Conservation (phyloP, 306 rosid species). For the Corylus heterophylla region DNA sequence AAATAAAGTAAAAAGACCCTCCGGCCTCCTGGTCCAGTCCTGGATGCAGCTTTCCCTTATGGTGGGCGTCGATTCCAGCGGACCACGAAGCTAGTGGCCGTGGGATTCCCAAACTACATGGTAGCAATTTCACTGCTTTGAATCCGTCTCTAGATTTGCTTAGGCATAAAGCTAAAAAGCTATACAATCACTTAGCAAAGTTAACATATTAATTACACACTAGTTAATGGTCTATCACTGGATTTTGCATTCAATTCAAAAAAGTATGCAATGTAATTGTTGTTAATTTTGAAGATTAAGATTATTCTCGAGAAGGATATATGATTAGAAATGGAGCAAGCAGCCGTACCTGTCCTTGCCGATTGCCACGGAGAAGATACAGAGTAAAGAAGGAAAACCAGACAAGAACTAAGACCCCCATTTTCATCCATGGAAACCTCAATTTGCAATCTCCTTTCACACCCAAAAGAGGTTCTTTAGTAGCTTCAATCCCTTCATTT, state of each 20-base stretch:
- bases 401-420: conserved; percentile 58
- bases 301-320: neutral
- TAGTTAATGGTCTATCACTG: neutral
- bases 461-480: conserved; percentile 51
- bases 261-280: neutral
- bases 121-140: neutral
- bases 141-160: neutral
- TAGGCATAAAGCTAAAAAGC: neutral
- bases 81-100: neutral
- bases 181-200: neutral
- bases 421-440: conserved; percentile 65
- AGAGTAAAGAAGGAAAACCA: conserved; percentile 74
- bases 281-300: neutral
- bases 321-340: conserved; percentile 4
- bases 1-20: neutral
- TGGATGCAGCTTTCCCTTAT: neutral
- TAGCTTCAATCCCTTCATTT: conserved; percentile 22
- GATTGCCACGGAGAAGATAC: conserved; percentile 80
- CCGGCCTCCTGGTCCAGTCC: neutral
- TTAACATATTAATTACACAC: too few species aligned
- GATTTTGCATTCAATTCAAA: neutral
- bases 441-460: conserved; percentile 16
- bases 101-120: neutral
- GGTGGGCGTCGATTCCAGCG: neutral
- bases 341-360: conserved; percentile 56